Base-by-base conservation (phyloP, 768 basidiomycete species). In the Boletus tomentosulus region DNA sequence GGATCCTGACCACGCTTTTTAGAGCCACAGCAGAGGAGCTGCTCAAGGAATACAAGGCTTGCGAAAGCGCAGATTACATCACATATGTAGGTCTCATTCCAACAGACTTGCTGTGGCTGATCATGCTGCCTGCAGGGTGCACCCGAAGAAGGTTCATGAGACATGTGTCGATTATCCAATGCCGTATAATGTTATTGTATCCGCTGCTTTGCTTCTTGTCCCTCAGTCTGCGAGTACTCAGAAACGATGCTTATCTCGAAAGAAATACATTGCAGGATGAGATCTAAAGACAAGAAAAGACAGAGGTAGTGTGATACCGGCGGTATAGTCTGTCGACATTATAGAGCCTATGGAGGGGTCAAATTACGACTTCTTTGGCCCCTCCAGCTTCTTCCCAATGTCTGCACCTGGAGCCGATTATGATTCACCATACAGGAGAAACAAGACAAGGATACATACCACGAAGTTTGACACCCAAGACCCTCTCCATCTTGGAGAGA, bases 11-110 rank as follows among this genome's bases (percentile, higher is more conserved):
- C 16, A 34, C n/a, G 38, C 46, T 52, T 42, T 45, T 9, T 62
- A 92, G 92, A 54, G 90, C 88, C 6, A 90, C 88, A 19, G 91
- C 89, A 30, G 87, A 92, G 50, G 91, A 93, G 62, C 71, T 97
- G 16, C 73, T 94, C 61, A 91, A 93, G 58, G 96, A 98, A 67
- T 98, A 98, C 74, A 88, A 90, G 63, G 95, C 96, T 48, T 96
- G 93, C 70, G 95, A 98, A 73, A 94, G 87, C 65, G 80, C 91
- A 10, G 92, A 96, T 65, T 98, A 98, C 71, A 92, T 98, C 61
- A 82, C 87, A 62, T 91, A 92, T 67, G 89, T 87, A 54, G 54
- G 86, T 78, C 38, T 2, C 24, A 19, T 1, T 13, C 24, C 28
- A 43, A 28, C 13, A 5, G 1, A 1, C 19, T 0, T 15, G 1